Evolutionary conservation across 73 alveolate species (phyloP).

Genomic region (Tetrahymena thermophila): DNA sequence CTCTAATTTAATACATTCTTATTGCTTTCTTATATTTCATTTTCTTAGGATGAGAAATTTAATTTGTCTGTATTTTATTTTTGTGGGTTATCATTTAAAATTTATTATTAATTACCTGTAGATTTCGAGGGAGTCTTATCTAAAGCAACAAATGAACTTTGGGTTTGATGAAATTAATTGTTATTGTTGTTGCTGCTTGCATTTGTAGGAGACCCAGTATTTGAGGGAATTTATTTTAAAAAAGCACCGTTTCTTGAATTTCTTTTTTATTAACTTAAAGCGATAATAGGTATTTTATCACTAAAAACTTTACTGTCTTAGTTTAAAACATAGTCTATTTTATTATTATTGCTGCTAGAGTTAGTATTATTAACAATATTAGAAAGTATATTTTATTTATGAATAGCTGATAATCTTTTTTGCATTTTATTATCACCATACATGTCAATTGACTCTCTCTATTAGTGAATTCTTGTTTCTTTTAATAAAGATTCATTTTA

Average conservation of each 20-base stretch:
- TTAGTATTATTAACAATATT: not conserved
- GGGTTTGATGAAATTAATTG: not conserved
- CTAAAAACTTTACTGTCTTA: not conserved
- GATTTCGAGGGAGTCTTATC: not conserved
- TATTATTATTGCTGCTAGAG: not conserved
- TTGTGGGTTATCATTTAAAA: not conserved
- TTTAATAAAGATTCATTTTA: too few species aligned
- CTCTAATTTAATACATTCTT: not conserved
- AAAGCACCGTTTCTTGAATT: not conserved
- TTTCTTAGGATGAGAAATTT: not conserved
- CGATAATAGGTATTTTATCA: not conserved
- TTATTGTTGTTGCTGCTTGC: too few species aligned
- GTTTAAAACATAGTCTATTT: not conserved
- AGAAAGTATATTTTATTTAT: not conserved
- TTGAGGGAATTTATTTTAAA: too few species aligned
- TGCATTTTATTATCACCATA: not conserved
- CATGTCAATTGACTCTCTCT: not conserved
- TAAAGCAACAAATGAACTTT: not conserved
- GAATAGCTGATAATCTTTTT: not conserved
- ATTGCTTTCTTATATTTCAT: not conserved
- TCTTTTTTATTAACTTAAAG: not conserved
- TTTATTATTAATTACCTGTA: not conserved
- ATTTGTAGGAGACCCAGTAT: not conserved
- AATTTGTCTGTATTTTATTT: too few species aligned
- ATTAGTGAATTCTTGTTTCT: not conserved